phyloP scores from a whole-genome alignment of 768 basidiomycete species.

The Wakefieldia striispora region DNA sequence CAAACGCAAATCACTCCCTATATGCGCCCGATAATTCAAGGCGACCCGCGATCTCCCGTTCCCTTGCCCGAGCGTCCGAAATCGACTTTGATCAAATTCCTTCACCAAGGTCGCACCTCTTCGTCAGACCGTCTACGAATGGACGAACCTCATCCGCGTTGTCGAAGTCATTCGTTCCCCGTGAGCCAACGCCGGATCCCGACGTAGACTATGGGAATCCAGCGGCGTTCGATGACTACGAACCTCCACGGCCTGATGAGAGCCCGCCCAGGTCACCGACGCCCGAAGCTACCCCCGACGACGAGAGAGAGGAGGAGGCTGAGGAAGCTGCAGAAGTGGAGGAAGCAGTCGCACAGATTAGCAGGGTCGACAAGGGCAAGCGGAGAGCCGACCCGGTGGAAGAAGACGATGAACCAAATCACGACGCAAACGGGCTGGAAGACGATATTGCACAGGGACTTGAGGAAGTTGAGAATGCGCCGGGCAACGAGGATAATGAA shows the following conservation, averaged over 20 bases:
- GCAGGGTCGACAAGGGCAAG: conserved; percentile 40
- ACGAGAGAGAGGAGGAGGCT: conserved; percentile 40
- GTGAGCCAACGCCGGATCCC: conserved; percentile 21
- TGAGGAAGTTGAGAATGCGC: conserved; percentile 51
- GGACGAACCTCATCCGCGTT: conserved; percentile 36
- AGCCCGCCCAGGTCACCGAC: conserved; percentile 43
- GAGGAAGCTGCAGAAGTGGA: conserved; percentile 33
- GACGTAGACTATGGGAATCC: conserved; percentile 22
- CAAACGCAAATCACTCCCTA: conserved; percentile 29
- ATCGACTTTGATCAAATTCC: conserved; percentile 63
- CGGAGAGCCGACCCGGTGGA: conserved; percentile 31
- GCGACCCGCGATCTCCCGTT: conserved; percentile 41
- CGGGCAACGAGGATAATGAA: conserved; percentile 40
- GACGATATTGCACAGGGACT: conserved; percentile 43
- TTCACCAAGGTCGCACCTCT: conserved; percentile 45
- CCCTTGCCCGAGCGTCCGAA: conserved; percentile 50
- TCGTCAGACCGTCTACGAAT: conserved; percentile 33
- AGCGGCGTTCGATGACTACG: conserved; percentile 28
- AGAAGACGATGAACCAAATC: conserved; percentile 7
- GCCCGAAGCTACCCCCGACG: conserved; percentile 48
- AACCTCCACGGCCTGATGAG: conserved; percentile 21
- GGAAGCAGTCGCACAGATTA: conserved; percentile 24
- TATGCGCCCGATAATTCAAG: conserved; percentile 38
- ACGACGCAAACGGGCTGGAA: conserved; percentile 32
- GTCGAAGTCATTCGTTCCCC: conserved; percentile 26